These are phyloP conservation scores for Aureobasidium sp. DNA, from an alignment of 2,329 filamentous ascomycete genomes.

Conservation along the genomic window DNA sequence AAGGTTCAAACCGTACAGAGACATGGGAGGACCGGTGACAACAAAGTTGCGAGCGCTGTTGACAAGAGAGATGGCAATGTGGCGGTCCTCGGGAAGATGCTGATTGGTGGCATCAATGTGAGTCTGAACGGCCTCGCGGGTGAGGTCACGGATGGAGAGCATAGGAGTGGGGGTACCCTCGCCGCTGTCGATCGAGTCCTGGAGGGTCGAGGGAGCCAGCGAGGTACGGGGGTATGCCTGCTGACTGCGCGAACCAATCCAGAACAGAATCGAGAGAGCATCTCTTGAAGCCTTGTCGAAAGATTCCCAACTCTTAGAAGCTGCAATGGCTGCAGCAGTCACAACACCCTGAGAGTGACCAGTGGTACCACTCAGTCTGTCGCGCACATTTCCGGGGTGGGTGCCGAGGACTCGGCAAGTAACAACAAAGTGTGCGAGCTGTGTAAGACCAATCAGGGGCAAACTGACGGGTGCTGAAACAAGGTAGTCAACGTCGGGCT, in stretches of 20 bases:
- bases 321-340: slow-evolving; percentile 83
- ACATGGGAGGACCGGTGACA: slow-evolving; percentile 91
- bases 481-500: slow-evolving; percentile 89
- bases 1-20: slow-evolving; percentile 90
- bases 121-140: slow-evolving; percentile 81
- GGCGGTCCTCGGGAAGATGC: slow-evolving; percentile 84
- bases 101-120: slow-evolving; percentile 97
- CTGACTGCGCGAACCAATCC: slow-evolving; percentile 95
- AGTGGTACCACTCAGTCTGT: slow-evolving; percentile 78
- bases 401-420: slow-evolving; percentile 87
- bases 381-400: slow-evolving; percentile 79
- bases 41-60: slow-evolving; percentile 98
- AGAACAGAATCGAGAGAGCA: slow-evolving; percentile 90
- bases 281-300: slow-evolving; percentile 74
- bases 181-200: slow-evolving; percentile 88
- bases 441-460: slow-evolving; percentile 90
- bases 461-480: slow-evolving; percentile 94
- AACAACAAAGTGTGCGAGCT: slow-evolving; percentile 91
- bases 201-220: slow-evolving; percentile 79
- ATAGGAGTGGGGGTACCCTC: slow-evolving; percentile 96
- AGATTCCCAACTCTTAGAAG: slow-evolving; percentile 86
- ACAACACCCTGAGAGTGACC: slow-evolving; percentile 97
- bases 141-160: slow-evolving; percentile 92
- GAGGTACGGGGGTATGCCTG: slow-evolving; percentile 96
- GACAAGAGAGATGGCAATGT: slow-evolving; percentile 90